These are phyloP conservation scores for Podaxis sp. DNA, from an alignment of 768 basidiomycete genomes.

Conservation along the genomic window DNA sequence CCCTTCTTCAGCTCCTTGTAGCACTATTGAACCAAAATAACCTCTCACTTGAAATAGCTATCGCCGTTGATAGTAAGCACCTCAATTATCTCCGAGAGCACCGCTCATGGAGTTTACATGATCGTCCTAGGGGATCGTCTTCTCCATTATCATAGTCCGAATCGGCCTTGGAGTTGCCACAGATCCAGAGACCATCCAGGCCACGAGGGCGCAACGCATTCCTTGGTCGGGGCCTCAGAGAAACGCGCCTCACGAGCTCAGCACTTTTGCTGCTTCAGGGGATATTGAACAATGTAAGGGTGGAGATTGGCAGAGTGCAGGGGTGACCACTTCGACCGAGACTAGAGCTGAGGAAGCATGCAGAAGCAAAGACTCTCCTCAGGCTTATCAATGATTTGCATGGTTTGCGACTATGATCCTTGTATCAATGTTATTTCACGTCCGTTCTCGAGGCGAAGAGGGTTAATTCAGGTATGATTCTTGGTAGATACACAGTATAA, in stretches of 20 bases:
- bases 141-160: background rate
- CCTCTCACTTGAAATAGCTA: background rate
- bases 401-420: background rate
- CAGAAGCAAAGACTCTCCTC: background rate
- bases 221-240: background rate
- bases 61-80: background rate
- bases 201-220: too few species aligned
- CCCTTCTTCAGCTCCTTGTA: background rate
- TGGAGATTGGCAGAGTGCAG: background rate
- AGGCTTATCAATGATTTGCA: background rate
- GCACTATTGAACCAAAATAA: background rate
- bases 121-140: background rate
- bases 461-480: too few species aligned
- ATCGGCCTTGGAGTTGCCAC: background rate
- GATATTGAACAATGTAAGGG: background rate
- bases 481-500: background rate
- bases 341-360: background rate
- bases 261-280: background rate
- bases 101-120: background rate
- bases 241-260: background rate
- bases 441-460: background rate
- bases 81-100: too few species aligned
- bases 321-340: background rate
- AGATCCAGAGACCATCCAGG: background rate
- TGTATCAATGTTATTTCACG: background rate